These are phyloP conservation scores for Porpolomopsis calyptriformis DNA, from an alignment of 768 basidiomycete genomes.

Conservation along the genomic window DNA sequence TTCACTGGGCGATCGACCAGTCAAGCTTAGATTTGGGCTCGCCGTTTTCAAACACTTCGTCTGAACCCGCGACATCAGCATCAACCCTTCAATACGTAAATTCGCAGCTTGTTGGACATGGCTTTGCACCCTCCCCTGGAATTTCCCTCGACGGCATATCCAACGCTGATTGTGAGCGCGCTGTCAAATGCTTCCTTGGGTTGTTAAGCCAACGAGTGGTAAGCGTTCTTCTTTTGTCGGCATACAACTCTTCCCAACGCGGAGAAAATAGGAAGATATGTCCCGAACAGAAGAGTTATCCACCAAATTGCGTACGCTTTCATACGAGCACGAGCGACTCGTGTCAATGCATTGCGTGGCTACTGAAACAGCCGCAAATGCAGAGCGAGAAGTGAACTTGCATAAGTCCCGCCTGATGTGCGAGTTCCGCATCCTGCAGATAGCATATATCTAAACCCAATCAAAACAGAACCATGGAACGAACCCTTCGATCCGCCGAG, in stretches of 20 bases:
- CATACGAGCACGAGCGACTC: slow-evolving; percentile 75
- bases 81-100: slow-evolving; percentile 74
- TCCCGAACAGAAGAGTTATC: slow-evolving; percentile 64
- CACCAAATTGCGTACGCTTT: slow-evolving; percentile 63
- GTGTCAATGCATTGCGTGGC: slow-evolving; percentile 50
- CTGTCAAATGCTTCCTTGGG: slow-evolving; percentile 65
- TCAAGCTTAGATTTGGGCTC: slow-evolving; percentile 36
- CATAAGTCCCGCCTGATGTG: slow-evolving; percentile 66
- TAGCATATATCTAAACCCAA: background rate
- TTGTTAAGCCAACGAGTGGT: slow-evolving; percentile 74
- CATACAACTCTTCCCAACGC: background rate
- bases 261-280: slow-evolving; percentile 54
- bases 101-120: slow-evolving; percentile 73
- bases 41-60: slow-evolving; percentile 33
- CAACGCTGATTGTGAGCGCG: slow-evolving; percentile 40
- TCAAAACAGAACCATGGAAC: slow-evolving; percentile 36
- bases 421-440: slow-evolving; percentile 19
- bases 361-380: slow-evolving; percentile 52
- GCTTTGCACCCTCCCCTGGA: slow-evolving; percentile 55
- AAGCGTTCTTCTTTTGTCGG: slow-evolving; percentile 21
- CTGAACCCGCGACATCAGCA: slow-evolving; percentile 38
- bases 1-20: slow-evolving; percentile 42
- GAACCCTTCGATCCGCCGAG: slow-evolving; percentile 49
- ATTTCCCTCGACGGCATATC: slow-evolving; percentile 58
- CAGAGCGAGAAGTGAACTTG: slow-evolving; percentile 68